A percentile compares a stretch with the other conserved stretches of the same genome.
phyloP scores from a whole-genome alignment of 495 filamentous ascomycete species.

The Pyrenopolyporus hunteri region DNA sequence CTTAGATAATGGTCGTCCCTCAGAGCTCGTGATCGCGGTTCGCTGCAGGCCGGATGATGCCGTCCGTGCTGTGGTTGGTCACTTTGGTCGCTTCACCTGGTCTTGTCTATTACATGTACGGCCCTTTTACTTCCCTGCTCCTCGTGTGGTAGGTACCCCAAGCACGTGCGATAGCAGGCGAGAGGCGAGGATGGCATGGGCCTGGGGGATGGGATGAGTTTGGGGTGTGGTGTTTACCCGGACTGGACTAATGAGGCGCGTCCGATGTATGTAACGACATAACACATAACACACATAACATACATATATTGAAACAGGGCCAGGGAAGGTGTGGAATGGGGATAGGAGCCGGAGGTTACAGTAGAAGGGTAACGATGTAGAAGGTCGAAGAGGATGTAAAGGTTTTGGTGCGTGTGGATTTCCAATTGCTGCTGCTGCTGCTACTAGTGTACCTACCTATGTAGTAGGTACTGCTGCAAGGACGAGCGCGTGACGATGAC shows the following conservation, averaged over 20 bases:
- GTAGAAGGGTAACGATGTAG: neutral
- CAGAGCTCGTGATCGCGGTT: slow-evolving; percentile 30
- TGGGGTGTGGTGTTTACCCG: too few relatives aligned
- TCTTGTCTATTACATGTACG: slow-evolving; percentile 13
- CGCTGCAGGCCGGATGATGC: slow-evolving; percentile 35
- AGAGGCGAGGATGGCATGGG: neutral
- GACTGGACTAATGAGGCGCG: too few relatives aligned
- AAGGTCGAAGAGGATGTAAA: neutral
- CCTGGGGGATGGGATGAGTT: too few relatives aligned
- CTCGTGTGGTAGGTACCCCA: too few relatives aligned
- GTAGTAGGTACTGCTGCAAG: slow-evolving; percentile 14
- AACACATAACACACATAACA: neutral
- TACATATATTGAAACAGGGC: neutral
- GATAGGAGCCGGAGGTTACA: neutral
- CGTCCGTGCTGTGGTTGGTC: slow-evolving; percentile 28
- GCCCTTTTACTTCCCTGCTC: too few relatives aligned
- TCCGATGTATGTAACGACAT: slow-evolving; percentile 11
- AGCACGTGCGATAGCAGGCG: slow-evolving; percentile 6
- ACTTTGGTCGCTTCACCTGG: neutral
- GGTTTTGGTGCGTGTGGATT: slow-evolving; percentile 21
- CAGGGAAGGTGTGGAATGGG: neutral
- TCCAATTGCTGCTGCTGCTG: too few relatives aligned
- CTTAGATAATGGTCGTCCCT: slow-evolving; percentile 12
- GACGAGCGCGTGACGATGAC: slow-evolving; percentile 34
- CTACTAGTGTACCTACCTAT: too few relatives aligned